phyloP scores from a whole-genome alignment of 768 basidiomycete species.

The Boletus reticuloceps region DNA sequence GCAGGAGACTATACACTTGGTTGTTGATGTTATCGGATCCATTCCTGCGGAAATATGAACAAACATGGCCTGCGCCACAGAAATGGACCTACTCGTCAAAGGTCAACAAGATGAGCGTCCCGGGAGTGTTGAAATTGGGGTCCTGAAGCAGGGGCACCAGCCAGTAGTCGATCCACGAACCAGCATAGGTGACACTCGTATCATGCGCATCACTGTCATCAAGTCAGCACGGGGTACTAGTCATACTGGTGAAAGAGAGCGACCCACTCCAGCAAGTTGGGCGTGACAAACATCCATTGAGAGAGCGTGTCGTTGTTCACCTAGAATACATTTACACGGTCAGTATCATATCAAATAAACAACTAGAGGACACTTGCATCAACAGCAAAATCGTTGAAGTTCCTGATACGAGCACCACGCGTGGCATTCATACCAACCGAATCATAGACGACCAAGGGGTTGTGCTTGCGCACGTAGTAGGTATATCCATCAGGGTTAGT shows the following conservation, averaged over 20 bases:
- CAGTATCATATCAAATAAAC: neutral
- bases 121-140: no score
- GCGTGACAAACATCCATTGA: slow-evolving; percentile 63
- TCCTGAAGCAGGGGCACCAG: no score
- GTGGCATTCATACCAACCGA: slow-evolving; percentile 41
- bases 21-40: slow-evolving; percentile 43
- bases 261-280: slow-evolving; percentile 43
- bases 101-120: no score
- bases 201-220: no score
- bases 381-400: slow-evolving; percentile 60
- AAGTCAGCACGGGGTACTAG: neutral
- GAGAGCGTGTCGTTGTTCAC: slow-evolving; percentile 43
- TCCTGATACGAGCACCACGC: slow-evolving; percentile 46
- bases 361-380: slow-evolving; percentile 35
- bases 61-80: no score
- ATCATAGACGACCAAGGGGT: slow-evolving; percentile 50
- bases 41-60: slow-evolving; percentile 8
- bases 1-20: slow-evolving; percentile 41
- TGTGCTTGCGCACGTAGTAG: slow-evolving; percentile 55
- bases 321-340: slow-evolving; percentile 3
- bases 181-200: no score
- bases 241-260: neutral
- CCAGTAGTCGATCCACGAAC: no score
- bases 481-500: slow-evolving; percentile 33
- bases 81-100: no score